A percentile compares a stretch with the other conserved stretches of the same genome.
Conservation (phyloP, 495 filamentous ascomycete genomes). For the Trichoderma asperelloides region DNA sequence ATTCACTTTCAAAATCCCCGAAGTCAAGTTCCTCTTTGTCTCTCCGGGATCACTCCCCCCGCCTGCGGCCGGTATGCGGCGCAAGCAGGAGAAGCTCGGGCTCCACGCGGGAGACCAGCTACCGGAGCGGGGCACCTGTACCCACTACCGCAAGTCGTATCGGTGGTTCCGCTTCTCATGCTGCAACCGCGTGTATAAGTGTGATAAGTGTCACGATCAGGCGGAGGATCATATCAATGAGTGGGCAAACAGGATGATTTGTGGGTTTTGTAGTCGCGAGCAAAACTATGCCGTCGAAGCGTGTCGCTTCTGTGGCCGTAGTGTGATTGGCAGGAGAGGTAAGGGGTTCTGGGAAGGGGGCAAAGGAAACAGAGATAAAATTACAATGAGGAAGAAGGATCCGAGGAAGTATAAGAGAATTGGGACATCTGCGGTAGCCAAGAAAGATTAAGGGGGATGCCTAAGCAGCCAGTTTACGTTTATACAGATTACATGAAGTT, state of each 20-base stretch:
- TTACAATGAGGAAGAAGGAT: slow-evolving; percentile 65
- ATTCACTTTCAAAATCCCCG: slow-evolving; percentile 75
- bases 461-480: neutral
- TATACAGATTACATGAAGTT: neutral
- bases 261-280: slow-evolving; percentile 74
- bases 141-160: slow-evolving; percentile 70
- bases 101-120: slow-evolving; percentile 73
- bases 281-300: slow-evolving; percentile 75
- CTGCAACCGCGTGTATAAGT: slow-evolving; percentile 55
- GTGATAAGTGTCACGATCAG: slow-evolving; percentile 78
- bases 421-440: slow-evolving; percentile 23
- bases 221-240: slow-evolving; percentile 65
- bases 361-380: slow-evolving; percentile 68
- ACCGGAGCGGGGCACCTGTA: slow-evolving; percentile 63
- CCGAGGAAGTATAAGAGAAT: slow-evolving; percentile 59
- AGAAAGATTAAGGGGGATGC: slow-evolving; percentile 12
- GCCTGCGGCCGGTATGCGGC: slow-evolving; percentile 34
- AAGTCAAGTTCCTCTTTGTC: slow-evolving; percentile 72
- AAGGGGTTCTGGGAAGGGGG: slow-evolving; percentile 90
- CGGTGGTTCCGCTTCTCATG: slow-evolving; percentile 76
- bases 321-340: slow-evolving; percentile 53
- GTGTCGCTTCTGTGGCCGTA: slow-evolving; percentile 67
- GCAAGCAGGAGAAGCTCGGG: slow-evolving; percentile 65
- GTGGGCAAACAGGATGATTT: slow-evolving; percentile 85
- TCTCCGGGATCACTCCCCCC: slow-evolving; percentile 39